Evolutionary conservation across 2,329 filamentous ascomycete species (phyloP), one percentile per base, ranked within the genome.

Genomic region (Metarhizium robertsii): DNA sequence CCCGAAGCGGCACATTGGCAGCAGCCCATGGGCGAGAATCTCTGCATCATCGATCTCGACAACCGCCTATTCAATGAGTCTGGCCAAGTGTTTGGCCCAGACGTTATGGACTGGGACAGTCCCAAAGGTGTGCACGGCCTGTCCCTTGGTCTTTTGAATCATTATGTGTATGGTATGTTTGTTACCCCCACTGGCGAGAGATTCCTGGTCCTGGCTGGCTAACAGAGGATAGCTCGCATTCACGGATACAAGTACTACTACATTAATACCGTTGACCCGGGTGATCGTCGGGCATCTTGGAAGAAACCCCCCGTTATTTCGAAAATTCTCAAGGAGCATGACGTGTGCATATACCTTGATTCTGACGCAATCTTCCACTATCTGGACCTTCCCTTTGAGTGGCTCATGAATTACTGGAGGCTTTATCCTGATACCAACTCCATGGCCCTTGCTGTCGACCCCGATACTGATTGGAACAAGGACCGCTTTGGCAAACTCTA

Each of bases 201-300:
- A 20, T 45, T 34, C 47, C 43, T 49, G 20, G 32, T 20, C 42
- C 58, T 57, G 25, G 20, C 58, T 57, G 25, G 20, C 49, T 49
- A 20, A 42, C 40, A 18, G 46, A n/a, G 7, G 14, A 10, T 57
- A 73, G 72, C 73, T 61, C 71, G 69, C 58, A 73, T 76, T 54
- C 74, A 76, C 60, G 73, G 73, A 52, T 76, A 76, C 68, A 72
- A 72, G 61, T 76, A 76, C 67, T 75, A 75, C 64, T 75, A 73
- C 56, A 59, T 76, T 57, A 67, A 70, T 43, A 69, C 69, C 38
- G 68, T 70, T 8, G 63, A 66, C 14, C 72, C 66, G 55, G 57
- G 62, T 49, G 73, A 75, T 56, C 72, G 74, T 29, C 72, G 73
- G 34, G 68, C 69, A n/a, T 75, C 73, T 11, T 76, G 74, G 74